Evolutionary conservation across 2,329 filamentous ascomycete species (phyloP), one percentile per base, ranked within the genome.

Genomic region (Fusarium temperatum): DNA sequence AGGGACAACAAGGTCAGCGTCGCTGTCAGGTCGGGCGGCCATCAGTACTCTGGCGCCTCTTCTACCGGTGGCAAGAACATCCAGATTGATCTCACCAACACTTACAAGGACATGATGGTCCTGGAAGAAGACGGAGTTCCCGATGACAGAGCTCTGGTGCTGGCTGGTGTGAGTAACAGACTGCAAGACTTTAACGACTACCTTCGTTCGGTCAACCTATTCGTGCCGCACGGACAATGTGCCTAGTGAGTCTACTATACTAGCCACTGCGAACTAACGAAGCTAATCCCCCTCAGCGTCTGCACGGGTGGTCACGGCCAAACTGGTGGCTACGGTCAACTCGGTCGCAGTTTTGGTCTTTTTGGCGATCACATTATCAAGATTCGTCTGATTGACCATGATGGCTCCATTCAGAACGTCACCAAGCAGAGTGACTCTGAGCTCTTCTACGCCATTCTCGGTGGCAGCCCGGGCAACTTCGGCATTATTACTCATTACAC

Each of bases 381-480:
- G 20, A 82, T 85, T 50, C 82, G 86, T 47, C 83, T 88, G 3
- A 80, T 90, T 6, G 84, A 85, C 30, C 84, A 84, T 1, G 79
- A 82, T 22, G 89, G 89, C 0, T 68, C 81, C 17, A 78, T 86
- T 30, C 77, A 86, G 3, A 84, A 83, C 9, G 83, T 89, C 8
- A 87, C 83, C 24, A 85, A 82, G n/a, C 74, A 82, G 0, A 79
- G 82, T n/a, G 84, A 91, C 59, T 73, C 84, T 0, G 89, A 91
- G 44, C 82, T 91, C 1, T 91, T 89, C 79, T 91, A 87, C 83
- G 89, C 88, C 4, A 81, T 90, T 7, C 82, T 85, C 13, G 89
- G 89, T 7, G 89, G 89, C 6, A 89, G 89, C 6, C 87, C 86
- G 0, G 89, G 88, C 4, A 90, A 87, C 39, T 88, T 89, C 56